These are phyloP conservation scores for Myriangium duriaei DNA, from an alignment of 2,329 filamentous ascomycete species.

Conservation along the genomic window DNA sequence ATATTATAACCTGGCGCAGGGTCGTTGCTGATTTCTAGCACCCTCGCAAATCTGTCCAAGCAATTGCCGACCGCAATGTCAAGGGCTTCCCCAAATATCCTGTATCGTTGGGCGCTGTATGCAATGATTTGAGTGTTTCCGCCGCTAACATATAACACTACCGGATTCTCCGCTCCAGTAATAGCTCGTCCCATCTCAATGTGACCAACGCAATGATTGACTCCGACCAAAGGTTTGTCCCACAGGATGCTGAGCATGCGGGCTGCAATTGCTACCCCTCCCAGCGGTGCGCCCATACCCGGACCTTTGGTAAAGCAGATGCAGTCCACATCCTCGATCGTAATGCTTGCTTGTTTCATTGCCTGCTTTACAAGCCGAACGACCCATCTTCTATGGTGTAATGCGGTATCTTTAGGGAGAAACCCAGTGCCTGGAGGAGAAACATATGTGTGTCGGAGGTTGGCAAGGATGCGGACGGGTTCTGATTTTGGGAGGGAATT, in stretches of 20 bases:
- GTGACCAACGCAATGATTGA: conserved; percentile 97
- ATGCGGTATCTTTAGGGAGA: conserved; percentile 88
- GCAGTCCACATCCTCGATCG: conserved; percentile 61
- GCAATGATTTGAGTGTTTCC: conserved; percentile 98
- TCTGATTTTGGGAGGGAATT: conserved; percentile 19
- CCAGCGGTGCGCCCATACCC: conserved; percentile 89
- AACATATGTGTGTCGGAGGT: conserved; percentile 86
- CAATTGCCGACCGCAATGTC: conserved; percentile 98
- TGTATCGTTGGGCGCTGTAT: conserved; percentile 85
- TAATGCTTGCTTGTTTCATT: conserved; percentile 54
- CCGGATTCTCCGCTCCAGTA: conserved; percentile 79
- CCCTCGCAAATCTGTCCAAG: conserved; percentile 87
- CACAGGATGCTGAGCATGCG: conserved; percentile 72
- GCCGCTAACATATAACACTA: conserved; percentile 89
- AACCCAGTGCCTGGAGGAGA: conserved; percentile 90
- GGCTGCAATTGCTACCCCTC: conserved; percentile 74
- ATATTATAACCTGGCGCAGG: conserved; percentile 97
- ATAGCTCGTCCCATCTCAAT: conserved; percentile 97
- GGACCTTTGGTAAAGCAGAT: conserved; percentile 94
- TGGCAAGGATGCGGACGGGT: conserved; percentile 65
- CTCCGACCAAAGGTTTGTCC: conserved; percentile 78
- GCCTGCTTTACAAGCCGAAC: conserved; percentile 68
- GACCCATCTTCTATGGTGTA: conserved; percentile 80
- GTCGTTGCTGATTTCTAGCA: conserved; percentile 83
- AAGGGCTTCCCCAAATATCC: conserved; percentile 94